Evolutionary conservation across 1,139 yeast species (phyloP).

Genomic region (Blastobotrys capitulatus): DNA sequence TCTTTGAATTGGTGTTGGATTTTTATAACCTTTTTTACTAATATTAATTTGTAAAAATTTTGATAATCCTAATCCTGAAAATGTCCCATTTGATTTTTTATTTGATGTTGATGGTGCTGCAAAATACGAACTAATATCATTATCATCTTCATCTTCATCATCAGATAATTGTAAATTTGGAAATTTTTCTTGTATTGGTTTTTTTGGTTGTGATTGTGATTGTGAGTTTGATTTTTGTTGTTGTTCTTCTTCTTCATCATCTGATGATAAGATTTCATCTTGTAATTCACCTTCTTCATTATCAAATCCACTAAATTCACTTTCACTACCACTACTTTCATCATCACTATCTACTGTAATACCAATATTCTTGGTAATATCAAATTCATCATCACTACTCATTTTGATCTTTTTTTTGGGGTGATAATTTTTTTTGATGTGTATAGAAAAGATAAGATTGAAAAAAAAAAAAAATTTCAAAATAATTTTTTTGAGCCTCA

Average conservation of each 20-base stretch:
- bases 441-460: background rate
- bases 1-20: conserved; percentile 97
- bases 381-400: conserved; percentile 8
- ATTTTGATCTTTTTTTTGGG: background rate
- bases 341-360: background rate
- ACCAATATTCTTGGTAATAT: conserved; percentile 7
- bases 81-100: conserved; percentile 56
- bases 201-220: conserved; percentile 39
- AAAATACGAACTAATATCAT: conserved; percentile 44
- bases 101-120: conserved; percentile 59
- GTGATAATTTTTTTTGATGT: no score
- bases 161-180: conserved; percentile 63
- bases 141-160: conserved; percentile 42
- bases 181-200: conserved; percentile 35
- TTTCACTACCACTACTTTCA: background rate
- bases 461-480: conserved; percentile 1
- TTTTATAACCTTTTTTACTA: conserved; percentile 78
- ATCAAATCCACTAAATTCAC: background rate
- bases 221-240: conserved; percentile 50
- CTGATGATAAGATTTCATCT: conserved; percentile 53
- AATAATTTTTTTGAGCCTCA: background rate
- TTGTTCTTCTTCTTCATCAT: conserved; percentile 38
- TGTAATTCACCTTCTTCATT: conserved; percentile 36
- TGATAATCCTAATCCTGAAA: conserved; percentile 86
- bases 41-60: conserved; percentile 66